phyloP scores from a whole-genome alignment of 345 rosid species.

The Punica granatum region DNA sequence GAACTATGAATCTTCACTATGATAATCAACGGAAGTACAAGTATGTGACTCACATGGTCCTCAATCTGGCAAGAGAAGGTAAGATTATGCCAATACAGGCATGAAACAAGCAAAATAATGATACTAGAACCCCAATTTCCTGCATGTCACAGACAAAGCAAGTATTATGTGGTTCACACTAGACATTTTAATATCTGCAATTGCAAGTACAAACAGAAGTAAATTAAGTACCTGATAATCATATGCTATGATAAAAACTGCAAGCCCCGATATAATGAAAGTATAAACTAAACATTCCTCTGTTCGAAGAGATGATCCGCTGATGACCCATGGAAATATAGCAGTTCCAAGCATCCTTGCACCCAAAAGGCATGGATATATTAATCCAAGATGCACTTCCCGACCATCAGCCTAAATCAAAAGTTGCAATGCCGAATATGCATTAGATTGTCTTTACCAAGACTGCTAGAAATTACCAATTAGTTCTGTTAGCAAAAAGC shows the following conservation, averaged over 20 bases:
- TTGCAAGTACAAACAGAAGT: background rate
- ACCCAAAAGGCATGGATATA: constrained; percentile 74
- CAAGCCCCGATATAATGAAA: constrained; percentile 48
- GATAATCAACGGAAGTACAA: background rate
- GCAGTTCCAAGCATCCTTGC: constrained; percentile 97
- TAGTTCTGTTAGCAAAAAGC: background rate
- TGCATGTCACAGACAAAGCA: constrained; percentile 24
- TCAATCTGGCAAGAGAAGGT: constrained; percentile 87
- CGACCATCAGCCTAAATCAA: constrained; percentile 84
- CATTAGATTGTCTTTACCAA: background rate
- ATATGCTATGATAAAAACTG: constrained; percentile 68
- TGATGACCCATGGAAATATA: constrained; percentile 70
- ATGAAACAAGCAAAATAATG: constrained; percentile 70
- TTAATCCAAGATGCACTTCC: constrained; percentile 74
- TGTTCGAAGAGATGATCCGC: constrained; percentile 53
- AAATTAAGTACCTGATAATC: constrained; percentile 74
- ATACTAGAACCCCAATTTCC: constrained; percentile 75
- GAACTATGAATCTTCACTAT: background rate
- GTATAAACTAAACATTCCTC: constrained; percentile 75
- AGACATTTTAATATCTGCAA: background rate
- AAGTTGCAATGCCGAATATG: background rate
- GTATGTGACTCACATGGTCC: constrained; percentile 54
- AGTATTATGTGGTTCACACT: background rate
- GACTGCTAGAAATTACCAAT: background rate
- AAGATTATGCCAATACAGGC: constrained; percentile 56